phyloP scores from a whole-genome alignment of 148 eudicot species.

The Salicornia ramosissima region DNA sequence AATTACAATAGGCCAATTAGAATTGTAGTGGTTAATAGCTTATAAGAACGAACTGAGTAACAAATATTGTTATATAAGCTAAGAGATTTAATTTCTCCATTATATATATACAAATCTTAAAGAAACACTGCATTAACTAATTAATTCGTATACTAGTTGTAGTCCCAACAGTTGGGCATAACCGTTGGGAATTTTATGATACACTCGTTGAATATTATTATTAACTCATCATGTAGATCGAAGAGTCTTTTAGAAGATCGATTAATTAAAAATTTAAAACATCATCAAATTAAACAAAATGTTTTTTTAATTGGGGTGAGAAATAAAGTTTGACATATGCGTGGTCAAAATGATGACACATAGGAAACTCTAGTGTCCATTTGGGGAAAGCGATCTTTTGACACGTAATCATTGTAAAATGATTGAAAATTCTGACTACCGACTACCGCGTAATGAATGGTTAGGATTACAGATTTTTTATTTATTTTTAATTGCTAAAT shows the following conservation, averaged over 20 bases:
- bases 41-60: too few relatives aligned
- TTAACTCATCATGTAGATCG: neutral
- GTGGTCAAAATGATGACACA: neutral
- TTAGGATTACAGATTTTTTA: too few relatives aligned
- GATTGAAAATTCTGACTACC: too few relatives aligned
- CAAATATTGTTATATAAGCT: slow-evolving; percentile 4
- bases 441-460: too few relatives aligned
- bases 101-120: neutral
- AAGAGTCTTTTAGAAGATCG: slow-evolving; percentile 21
- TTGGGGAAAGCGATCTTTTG: neutral
- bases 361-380: neutral
- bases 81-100: neutral
- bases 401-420: slow-evolving; percentile 1
- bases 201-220: slow-evolving; percentile 5
- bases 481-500: too few relatives aligned
- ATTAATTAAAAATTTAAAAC: too few relatives aligned
- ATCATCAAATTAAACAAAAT: too few relatives aligned
- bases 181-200: slow-evolving; percentile 29
- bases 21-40: slow-evolving; percentile 27
- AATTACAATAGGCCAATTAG: slow-evolving; percentile 8
- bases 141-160: neutral
- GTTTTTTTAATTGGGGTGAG: too few relatives aligned
- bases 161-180: slow-evolving; percentile 19
- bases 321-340: neutral
- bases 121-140: slow-evolving; percentile 13